Conservation (phyloP, 306 rosid species). For the Cyclanthera cordifolia region DNA sequence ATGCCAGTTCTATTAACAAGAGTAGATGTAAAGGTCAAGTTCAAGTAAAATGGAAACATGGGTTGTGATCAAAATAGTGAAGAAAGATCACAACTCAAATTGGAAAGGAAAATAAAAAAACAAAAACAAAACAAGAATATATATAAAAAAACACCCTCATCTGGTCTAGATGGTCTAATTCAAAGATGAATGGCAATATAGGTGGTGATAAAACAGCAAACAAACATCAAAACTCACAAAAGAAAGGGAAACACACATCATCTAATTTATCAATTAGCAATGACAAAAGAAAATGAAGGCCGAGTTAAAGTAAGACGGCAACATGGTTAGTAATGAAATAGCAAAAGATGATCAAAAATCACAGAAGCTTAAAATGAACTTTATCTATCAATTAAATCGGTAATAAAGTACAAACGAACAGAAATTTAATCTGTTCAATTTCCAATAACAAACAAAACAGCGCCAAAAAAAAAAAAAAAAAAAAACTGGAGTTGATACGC, state of each 20-base stretch:
- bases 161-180: background rate
- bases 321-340: background rate
- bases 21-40: background rate
- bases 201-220: background rate
- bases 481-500: background rate
- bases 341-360: background rate
- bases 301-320: background rate
- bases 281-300: no score
- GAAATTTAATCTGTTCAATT: background rate
- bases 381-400: background rate
- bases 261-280: background rate
- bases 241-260: background rate
- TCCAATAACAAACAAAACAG: no score
- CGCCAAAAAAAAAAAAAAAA: background rate
- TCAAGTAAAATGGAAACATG: background rate
- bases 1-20: background rate
- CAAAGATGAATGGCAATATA: background rate
- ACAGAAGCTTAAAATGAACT: background rate
- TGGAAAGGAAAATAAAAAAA: background rate
- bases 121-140: no score
- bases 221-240: background rate
- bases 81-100: background rate
- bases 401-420: background rate
- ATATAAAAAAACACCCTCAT: no score
- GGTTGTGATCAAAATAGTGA: background rate